Conservation (phyloP, 1,284 basidiomycete genomes). For the Trametes sp. region DNA sequence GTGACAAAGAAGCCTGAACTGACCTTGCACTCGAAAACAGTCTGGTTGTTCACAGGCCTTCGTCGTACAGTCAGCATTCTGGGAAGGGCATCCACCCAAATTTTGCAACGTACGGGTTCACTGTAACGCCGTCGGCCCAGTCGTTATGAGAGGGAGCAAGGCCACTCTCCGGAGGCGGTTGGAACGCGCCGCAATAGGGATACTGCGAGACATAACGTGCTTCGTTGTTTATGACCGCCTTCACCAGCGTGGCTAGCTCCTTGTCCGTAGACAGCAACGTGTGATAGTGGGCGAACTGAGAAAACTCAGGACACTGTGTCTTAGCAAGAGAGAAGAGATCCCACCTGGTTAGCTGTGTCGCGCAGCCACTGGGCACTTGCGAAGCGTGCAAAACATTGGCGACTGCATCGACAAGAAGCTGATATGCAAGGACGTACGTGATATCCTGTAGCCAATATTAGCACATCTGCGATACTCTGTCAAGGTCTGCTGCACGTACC, state of each 20-base stretch:
- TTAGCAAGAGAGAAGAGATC: constrained; percentile 33
- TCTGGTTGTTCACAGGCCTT: constrained; percentile 71
- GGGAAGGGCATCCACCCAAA: no score
- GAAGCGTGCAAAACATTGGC: neutral
- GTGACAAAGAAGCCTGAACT: neutral
- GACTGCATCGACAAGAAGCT: neutral
- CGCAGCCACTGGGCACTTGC: constrained; percentile 73
- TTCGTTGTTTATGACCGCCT: constrained; percentile 80
- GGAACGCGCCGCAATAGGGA: constrained; percentile 81
- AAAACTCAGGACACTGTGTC: neutral
- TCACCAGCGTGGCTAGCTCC: constrained; percentile 68
- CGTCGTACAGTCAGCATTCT: neutral
- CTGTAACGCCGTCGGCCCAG: constrained; percentile 70
- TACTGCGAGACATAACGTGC: constrained; percentile 75
- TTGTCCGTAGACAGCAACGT: constrained; percentile 61
- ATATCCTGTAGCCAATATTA: constrained; percentile 58
- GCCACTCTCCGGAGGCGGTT: constrained; percentile 77
- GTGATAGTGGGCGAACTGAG: constrained; percentile 73
- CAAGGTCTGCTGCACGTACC: constrained; percentile 45
- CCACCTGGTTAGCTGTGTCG: constrained; percentile 76
- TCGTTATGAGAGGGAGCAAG: constrained; percentile 65
- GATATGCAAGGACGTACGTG: constrained; percentile 54
- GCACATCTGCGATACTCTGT: neutral
- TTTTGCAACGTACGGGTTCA: constrained; percentile 71
- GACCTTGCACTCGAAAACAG: constrained; percentile 83